Percentiles rank a stretch among this genome's conserved stretches.
Evolutionary conservation across 495 filamentous ascomycete species (phyloP).

Genomic region (Penicillium samsonianum): DNA sequence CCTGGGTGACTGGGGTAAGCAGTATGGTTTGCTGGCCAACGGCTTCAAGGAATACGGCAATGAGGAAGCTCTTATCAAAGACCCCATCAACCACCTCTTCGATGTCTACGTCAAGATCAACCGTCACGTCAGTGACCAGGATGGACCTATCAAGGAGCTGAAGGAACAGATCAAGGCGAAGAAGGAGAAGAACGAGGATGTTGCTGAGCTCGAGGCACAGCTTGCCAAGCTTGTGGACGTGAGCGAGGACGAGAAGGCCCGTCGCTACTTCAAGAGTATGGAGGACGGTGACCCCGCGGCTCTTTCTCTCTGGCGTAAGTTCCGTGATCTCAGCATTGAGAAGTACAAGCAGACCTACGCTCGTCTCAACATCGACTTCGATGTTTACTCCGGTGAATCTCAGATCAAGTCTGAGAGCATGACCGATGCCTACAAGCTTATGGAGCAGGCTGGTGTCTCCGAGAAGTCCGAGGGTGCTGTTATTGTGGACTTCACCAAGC

Average conservation of each 20-base stretch:
- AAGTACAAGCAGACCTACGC: conserved; percentile 82
- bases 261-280: conserved; percentile 90
- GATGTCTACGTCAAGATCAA: conserved; percentile 72
- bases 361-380: conserved; percentile 87
- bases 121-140: conserved; percentile 50
- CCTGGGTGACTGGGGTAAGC: conserved; percentile 77
- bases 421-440: conserved; percentile 58
- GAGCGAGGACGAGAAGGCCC: conserved; percentile 64
- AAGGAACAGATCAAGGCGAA: conserved; percentile 55
- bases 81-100: conserved; percentile 69
- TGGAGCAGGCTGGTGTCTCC: conserved; percentile 72
- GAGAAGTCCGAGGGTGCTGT: conserved; percentile 85
- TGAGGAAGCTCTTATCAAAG: conserved; percentile 59
- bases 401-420: conserved; percentile 83
- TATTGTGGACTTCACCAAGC: conserved; percentile 84
- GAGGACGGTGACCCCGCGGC: conserved; percentile 76
- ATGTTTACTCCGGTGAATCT: conserved; percentile 94
- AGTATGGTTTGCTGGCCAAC: conserved; percentile 69
- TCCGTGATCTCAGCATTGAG: conserved; percentile 85
- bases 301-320: conserved; percentile 78
- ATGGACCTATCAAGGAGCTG: conserved; percentile 57
- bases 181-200: conserved; percentile 52
- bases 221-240: conserved; percentile 53
- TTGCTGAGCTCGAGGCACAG: conserved; percentile 49
- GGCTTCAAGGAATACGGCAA: conserved; percentile 66